Evolutionary conservation across 2,329 filamentous ascomycete species (phyloP), one percentile per base, ranked within the genome.

Genomic region (Exophiala calicioides): DNA sequence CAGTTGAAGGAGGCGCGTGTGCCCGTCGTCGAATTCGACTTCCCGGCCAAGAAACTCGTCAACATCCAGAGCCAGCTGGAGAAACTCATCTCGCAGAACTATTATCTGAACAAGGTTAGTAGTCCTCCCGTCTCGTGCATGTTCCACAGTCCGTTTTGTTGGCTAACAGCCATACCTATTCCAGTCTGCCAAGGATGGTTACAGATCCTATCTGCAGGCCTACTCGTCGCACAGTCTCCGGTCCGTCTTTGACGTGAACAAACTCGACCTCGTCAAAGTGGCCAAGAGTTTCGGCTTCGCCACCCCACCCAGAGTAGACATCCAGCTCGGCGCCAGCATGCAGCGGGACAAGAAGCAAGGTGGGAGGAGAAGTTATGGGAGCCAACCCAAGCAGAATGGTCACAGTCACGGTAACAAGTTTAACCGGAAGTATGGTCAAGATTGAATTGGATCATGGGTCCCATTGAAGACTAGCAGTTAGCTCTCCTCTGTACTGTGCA

Each of bases 11-110:
- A 90, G 42, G 90, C 90, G 10, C 82, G 89, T 52, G 90, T 98
- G 1, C 93, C 93, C 2, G 84, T 98, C 5, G 88, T 95, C 20
- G 93, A 98, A 69, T 97, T 95, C 62, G 91, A 97, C 63, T 93
- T 98, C 64, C 91, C 91, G 1, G 76, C 82, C 46, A 90, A 88
- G 73, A 95, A 95, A 77, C 88, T 98, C 56, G 76, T 91, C 62
- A 93, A 94, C 62, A 84, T 95, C 58, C 85, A 94, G 73, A 82
- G 86, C 61, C 90, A 96, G 69, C 80, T 97, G 7, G 91, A 97
- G 77, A 93, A 91, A 71, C 79, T 97, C 57, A 94, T 98, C 61
- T 82, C 81, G 21, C 87, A 93, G 67, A 97, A 98, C 71, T 97
- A 97, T 75, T 96, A 96, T 68, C 79, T 98, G 48, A 93, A 96